These are phyloP conservation scores for Linnemannia zychae DNA, from an alignment of 192 early-diverging fungal genomes.

Conservation along the genomic window DNA sequence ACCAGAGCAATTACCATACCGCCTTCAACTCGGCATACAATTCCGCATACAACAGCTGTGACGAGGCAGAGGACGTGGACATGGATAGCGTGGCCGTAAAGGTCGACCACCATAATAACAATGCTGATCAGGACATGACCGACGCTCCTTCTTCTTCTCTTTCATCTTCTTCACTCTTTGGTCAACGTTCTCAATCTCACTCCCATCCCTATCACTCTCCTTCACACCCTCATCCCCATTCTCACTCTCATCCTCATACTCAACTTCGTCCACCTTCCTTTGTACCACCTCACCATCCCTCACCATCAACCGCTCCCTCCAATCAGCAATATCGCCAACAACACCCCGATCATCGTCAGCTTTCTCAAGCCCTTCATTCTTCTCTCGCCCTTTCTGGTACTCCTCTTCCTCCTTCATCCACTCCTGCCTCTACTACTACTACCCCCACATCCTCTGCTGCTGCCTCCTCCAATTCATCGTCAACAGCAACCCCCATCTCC, in stretches of 20 bases:
- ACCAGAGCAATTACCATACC: conserved; percentile 32
- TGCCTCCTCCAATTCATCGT: conserved; percentile 10
- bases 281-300: background rate
- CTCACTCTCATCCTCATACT: conserved; percentile 17
- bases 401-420: background rate
- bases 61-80: conserved; percentile 49
- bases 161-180: conserved; percentile 2
- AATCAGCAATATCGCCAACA: conserved; percentile 8
- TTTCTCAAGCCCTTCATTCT: background rate
- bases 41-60: conserved; percentile 46
- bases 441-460: conserved; percentile 22
- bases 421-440: background rate
- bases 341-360: conserved; percentile 8
- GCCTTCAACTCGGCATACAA: conserved; percentile 48
- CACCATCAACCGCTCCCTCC: background rate
- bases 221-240: background rate
- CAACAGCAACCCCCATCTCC: conserved; percentile 18
- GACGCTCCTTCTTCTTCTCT: conserved; percentile 29
- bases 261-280: background rate
- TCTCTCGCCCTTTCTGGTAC: conserved; percentile 1
- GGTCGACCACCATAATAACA: conserved; percentile 1
- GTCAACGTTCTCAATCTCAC: conserved; percentile 5
- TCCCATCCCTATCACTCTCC: conserved; percentile 1
- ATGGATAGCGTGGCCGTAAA: conserved; percentile 48
- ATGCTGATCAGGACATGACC: conserved; percentile 41